Percentiles rank a stretch among this genome's conserved stretches.
phyloP scores from a whole-genome alignment of 2,329 filamentous ascomycete species.

The Furcasterigmium sp. region DNA sequence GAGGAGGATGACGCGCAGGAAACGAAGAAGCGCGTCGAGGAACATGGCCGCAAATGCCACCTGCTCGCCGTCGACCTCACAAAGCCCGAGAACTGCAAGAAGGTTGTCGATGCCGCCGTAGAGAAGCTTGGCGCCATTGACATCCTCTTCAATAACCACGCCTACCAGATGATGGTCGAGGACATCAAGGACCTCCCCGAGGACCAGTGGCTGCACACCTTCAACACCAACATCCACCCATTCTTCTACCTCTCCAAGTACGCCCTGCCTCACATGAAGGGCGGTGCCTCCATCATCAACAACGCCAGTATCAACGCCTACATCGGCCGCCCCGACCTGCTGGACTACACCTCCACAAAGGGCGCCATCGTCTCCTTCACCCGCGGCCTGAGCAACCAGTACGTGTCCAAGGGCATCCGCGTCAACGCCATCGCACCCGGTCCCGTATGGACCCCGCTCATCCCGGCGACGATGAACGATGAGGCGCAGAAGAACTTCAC shows the following conservation, averaged over 20 bases:
- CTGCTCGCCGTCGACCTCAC: constrained; percentile 61
- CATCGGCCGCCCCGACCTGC: constrained; percentile 70
- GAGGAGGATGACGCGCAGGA: constrained; percentile 73
- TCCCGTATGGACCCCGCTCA: constrained; percentile 73
- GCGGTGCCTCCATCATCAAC: constrained; percentile 77
- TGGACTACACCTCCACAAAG: constrained; percentile 79
- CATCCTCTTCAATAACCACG: constrained; percentile 70
- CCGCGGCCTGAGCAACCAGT: constrained; percentile 70
- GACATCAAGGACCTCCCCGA: constrained; percentile 68
- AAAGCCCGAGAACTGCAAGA: constrained; percentile 62
- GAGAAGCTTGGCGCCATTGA: constrained; percentile 64
- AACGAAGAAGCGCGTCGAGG: constrained; percentile 66
- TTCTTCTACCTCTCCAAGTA: constrained; percentile 81
- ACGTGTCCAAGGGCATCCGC: constrained; percentile 64
- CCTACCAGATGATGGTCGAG: constrained; percentile 61
- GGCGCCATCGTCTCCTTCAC: constrained; percentile 78
- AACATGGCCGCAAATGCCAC: constrained; percentile 60
- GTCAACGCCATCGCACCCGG: constrained; percentile 75
- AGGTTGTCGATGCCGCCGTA: constrained; percentile 61
- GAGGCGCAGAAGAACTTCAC: constrained; percentile 68
- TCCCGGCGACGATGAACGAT: constrained; percentile 66
- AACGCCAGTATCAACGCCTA: constrained; percentile 82
- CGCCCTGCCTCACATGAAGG: constrained; percentile 65
- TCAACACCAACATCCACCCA: constrained; percentile 78
- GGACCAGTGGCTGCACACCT: constrained; percentile 76